Base-by-base conservation (phyloP, 139 green algal genomes). In the Ettlia oleoabundans region DNA sequence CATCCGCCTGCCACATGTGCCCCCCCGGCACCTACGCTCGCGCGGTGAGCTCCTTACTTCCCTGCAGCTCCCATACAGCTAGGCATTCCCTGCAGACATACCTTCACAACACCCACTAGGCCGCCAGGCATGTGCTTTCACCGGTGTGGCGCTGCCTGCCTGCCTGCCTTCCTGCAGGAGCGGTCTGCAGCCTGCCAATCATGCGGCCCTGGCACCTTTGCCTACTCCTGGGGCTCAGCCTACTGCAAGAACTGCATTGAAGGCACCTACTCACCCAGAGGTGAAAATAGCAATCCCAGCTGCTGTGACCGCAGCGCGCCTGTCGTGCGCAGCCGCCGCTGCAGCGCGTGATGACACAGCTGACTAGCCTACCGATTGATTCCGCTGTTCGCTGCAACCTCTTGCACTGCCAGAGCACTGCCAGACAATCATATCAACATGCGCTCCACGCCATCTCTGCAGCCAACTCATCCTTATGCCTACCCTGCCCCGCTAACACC, bases 211-310 rank as follows among this genome's bases (percentile, higher is more conserved):
- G 89, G 89, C 26, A 89, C 74, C 15, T 92, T 87, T 82, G 77
- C 82, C 55, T 69, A 75, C 61, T 86, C 79, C 41, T 92, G 89
- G 89, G 87, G 89, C 8, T 90, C 87, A 30, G 74, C 53, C 33
- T 74, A 88, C 63, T 92, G 89, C 82, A 82, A 80, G n/a, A 84
- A 90, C 63, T 92, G 89, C 84, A 90, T 90, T 33, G 75, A 61
- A 32, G 82, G 76, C 19, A 92, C 88, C 2, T 86, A 82, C 66
- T 63, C 87, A 22, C 76, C 87, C 2, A 18, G 1, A 51, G 74
- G 64, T 81, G 75, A 79, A 71, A 15, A 4, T 8, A 8, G 66
- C n/a, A n/a, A n/a, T n/a, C n/a, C n/a, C n/a, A n/a, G n/a, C n/a
- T n/a, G n/a, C n/a, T n/a, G n/a, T n/a, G n/a, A n/a, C n/a, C n/a